A percentile compares a stretch with the other conserved stretches of the same genome.
Evolutionary conservation across 345 rosid genomes (phyloP).

Genomic region (Triadica sebifera): DNA sequence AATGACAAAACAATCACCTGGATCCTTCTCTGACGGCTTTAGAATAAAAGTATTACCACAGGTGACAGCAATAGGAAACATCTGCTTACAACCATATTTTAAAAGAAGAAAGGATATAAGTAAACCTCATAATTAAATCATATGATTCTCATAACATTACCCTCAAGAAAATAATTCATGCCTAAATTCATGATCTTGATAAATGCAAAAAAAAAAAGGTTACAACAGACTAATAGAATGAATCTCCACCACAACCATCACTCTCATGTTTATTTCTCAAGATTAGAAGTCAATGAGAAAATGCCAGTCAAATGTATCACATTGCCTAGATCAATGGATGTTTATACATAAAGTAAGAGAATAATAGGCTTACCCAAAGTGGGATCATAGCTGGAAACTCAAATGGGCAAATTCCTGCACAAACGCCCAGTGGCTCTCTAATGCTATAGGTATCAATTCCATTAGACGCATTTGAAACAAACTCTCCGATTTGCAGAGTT

Average conservation of each 20-base stretch:
- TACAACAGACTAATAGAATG: not conserved
- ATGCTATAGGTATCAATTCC: slow-evolving; percentile 46
- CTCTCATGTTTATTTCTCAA: not conserved
- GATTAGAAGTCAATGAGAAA: not conserved
- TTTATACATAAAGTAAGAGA: not conserved
- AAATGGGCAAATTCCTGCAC: slow-evolving; percentile 54
- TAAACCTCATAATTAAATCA: not conserved
- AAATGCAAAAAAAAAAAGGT: not conserved
- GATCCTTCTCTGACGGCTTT: slow-evolving; percentile 52
- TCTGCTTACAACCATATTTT: slow-evolving; percentile 28
- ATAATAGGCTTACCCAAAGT: slow-evolving; percentile 40
- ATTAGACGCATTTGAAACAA: slow-evolving; percentile 37
- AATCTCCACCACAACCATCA: not conserved
- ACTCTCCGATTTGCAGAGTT: slow-evolving; percentile 47
- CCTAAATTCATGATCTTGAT: not conserved
- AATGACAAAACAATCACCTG: slow-evolving; percentile 36
- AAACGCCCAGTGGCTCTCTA: slow-evolving; percentile 56
- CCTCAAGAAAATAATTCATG: not conserved
- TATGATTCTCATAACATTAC: not conserved
- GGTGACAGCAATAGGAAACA: slow-evolving; percentile 48
- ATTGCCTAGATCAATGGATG: not conserved
- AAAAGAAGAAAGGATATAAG: not conserved
- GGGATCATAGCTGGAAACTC: slow-evolving; percentile 54
- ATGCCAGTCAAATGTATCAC: not conserved
- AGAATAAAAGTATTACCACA: slow-evolving; percentile 55